phyloP scores from a whole-genome alignment of 2,329 filamentous ascomycete genomes.

The Trichoderma endophyticum region DNA sequence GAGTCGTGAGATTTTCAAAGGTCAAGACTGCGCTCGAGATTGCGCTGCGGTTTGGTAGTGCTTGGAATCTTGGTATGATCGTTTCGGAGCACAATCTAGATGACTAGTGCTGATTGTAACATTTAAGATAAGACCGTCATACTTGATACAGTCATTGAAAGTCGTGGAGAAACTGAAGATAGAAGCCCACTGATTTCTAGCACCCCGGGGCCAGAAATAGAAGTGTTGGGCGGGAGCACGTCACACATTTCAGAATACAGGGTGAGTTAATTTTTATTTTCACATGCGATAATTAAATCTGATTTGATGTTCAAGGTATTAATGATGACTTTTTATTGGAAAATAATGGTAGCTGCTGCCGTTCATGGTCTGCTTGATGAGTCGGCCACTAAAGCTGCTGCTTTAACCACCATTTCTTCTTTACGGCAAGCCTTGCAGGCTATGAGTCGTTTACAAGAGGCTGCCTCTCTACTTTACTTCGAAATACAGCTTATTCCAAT shows the following conservation, averaged over 20 bases:
- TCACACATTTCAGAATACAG: background rate
- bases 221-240: background rate
- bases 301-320: background rate
- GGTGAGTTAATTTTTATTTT: background rate
- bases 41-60: background rate
- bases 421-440: background rate
- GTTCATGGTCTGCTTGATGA: background rate
- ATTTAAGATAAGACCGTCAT: background rate
- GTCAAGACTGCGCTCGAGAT: background rate
- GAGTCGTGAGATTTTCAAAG: background rate
- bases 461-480: background rate
- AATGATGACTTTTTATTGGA: background rate
- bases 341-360: background rate
- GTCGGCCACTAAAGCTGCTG: background rate
- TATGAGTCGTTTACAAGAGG: background rate
- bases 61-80: background rate
- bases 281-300: background rate
- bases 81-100: background rate
- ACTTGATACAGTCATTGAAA: background rate
- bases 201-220: background rate
- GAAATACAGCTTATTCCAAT: background rate
- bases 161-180: background rate
- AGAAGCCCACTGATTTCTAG: background rate
- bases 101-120: background rate
- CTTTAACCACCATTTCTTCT: background rate